Base-by-base conservation (phyloP, 2,329 filamentous ascomycete genomes). In the Cyclaneusma minus region DNA sequence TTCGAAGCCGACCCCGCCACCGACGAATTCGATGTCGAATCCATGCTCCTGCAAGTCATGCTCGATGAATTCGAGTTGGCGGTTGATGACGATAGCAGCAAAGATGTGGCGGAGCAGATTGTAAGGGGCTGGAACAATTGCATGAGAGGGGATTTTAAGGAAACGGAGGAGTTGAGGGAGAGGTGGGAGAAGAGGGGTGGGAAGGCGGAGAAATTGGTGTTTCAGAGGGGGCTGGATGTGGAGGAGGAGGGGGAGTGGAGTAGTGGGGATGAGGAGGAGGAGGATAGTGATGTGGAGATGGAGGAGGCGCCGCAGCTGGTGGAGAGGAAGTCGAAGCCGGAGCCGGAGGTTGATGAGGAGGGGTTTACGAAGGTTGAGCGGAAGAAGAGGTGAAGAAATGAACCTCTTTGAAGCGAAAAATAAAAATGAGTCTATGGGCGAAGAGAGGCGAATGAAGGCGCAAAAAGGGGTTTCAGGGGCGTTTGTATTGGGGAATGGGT, bases 21-120 rank as follows among this genome's bases (percentile, higher is more conserved):
- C 7, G 79, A 93, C 40, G 57, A 66, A 11, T 71, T 77, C 36
- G 83, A 94, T 41, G 59, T 94, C 22, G 87, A 95, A 57, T 66
- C 76, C 21, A 72, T 91, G 27, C 60, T 95, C 24, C 60, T 93
- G 24, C 81, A 94, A 44, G 74, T 93, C 34, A 89, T 95, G 77
- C 67, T 79, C 35, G 89, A 95, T 55, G 89, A 98, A 53, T 98
- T 95, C 45, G 84, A 93, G 43, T 78, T 89, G 29, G 76, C 81
- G 30, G 69, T 94, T 15, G 89, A 95, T 44, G 89, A 98, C 50
- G 85, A 84, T 41, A 87, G 76, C 24, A 79, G 74, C 17, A 71
- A 66, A 28, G 67, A 75, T 29, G 68, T 92, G 5, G 84, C 84
- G 7, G 58, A 61, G 31, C 62, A 73, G 40, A 80, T 95, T 31